Evolutionary conservation across 352 stramenopile species (phyloP).

Genomic region (Globisporangium recalcitrans): DNA sequence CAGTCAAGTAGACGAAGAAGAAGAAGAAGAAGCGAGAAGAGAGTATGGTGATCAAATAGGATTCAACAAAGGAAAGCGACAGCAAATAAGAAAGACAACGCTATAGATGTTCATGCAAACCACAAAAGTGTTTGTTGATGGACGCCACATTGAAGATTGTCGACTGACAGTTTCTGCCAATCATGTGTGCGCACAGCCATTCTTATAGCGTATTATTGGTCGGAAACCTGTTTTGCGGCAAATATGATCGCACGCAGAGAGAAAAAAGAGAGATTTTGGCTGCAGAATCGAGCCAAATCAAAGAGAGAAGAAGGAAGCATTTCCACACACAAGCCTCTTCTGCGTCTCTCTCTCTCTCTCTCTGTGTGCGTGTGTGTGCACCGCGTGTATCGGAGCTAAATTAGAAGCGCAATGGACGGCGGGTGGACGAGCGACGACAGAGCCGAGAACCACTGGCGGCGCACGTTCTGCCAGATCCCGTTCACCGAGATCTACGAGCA

Average conservation of each 20-base stretch:
- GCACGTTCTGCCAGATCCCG: slow-evolving; percentile 85
- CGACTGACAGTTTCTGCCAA: not conserved
- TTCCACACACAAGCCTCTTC: not conserved
- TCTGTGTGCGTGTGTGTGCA: not conserved
- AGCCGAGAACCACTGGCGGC: slow-evolving; percentile 79
- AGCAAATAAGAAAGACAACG: slow-evolving; percentile 3
- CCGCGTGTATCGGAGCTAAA: not conserved
- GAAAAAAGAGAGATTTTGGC: too few species aligned
- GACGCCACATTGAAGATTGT: not conserved
- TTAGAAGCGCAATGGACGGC: slow-evolving; percentile 18
- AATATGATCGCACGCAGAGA: not conserved
- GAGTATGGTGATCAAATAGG: not conserved
- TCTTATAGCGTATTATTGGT: not conserved
- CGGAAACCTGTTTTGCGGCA: not conserved
- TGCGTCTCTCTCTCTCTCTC: not conserved
- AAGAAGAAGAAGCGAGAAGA: not conserved
- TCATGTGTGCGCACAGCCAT: not conserved
- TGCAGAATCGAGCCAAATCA: not conserved
- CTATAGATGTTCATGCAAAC: slow-evolving; percentile 12
- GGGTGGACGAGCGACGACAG: slow-evolving; percentile 42
- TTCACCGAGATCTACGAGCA: slow-evolving; percentile 77
- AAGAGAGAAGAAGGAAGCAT: not conserved
- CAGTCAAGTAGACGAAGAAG: slow-evolving; percentile 4
- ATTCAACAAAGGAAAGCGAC: not conserved
- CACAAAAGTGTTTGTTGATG: not conserved